Base-by-base conservation (phyloP, 306 rosid genomes). In the Dalbergia cochinchinensis region DNA sequence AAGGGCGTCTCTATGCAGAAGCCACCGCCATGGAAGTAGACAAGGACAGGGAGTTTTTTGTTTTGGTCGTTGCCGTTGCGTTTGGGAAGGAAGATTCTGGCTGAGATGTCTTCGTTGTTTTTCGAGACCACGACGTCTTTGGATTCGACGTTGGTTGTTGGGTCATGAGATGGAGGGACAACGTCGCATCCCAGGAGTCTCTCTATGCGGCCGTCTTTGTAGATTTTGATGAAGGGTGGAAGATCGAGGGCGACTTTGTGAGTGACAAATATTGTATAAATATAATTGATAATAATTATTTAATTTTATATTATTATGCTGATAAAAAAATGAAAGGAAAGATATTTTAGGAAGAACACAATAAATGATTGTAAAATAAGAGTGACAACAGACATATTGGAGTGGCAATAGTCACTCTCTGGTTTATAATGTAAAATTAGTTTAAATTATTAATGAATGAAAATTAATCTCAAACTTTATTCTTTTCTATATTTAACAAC, bases 1-100 rank as follows among this genome's bases (percentile, higher is more conserved):
- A 33, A 87, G 0, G 94, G 86, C 1, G 94, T 75, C 18, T 86
- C 86, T 51, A 92, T 48, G 71, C 83, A 67, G 80, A 92, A 90
- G 5, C 75, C 91, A 8, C 98, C 94, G 7, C 98, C 98, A n/a
- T 93, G 98, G 31, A 88, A 73, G 76, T 91, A 90, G 1, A 91
- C 72, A 0, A 93, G 65, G 11, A 93, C 77, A 8, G 98, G 97
- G 57, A 94, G 88, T 76, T 89, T 90, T 6, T 69, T 82, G 11
- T 50, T n/a, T 63, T 39, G 62, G 16, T n/a, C 34, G 0, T 58
- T 16, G 10, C 11, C 6, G n/a, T 34, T 12, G 55, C 44, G 22
- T 60, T 84, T 87, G 16, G 97, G 93, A 47, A 85, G 31, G 91
- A 47, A 93, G 41, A 91, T 54, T 19, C 98, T 83, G 0, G 81